Conservation (phyloP, 495 filamentous ascomycete genomes). For the Talaromyces nanjingensis region DNA sequence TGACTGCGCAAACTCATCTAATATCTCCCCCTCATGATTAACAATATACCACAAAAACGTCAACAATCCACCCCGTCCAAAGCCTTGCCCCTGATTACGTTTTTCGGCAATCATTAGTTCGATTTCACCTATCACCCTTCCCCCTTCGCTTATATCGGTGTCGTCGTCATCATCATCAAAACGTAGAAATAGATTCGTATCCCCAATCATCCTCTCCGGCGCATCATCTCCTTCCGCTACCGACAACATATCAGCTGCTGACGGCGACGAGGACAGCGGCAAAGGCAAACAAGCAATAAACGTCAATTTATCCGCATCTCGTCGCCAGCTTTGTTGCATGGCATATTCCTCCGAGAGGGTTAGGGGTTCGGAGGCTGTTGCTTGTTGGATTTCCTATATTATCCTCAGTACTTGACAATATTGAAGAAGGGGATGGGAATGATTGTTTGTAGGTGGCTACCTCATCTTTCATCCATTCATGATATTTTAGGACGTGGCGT, state of each 20-base stretch:
- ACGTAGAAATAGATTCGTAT: constrained; percentile 79
- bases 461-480: constrained; percentile 85
- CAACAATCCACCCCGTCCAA: constrained; percentile 58
- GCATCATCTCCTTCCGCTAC: constrained; percentile 38
- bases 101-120: constrained; percentile 81
- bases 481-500: constrained; percentile 75
- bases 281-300: constrained; percentile 33
- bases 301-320: constrained; percentile 51
- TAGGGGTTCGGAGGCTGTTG: constrained; percentile 78
- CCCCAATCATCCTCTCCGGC: constrained; percentile 63
- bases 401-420: too few relatives aligned
- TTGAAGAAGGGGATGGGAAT: too few relatives aligned
- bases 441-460: constrained; percentile 31
- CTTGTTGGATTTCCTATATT: constrained; percentile 64
- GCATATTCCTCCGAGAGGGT: constrained; percentile 71
- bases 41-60: constrained; percentile 62
- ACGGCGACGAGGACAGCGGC: constrained; percentile 8
- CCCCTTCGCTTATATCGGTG: not conserved
- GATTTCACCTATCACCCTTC: constrained; percentile 56
- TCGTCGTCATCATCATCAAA: constrained; percentile 29
- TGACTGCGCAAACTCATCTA: constrained; percentile 48
- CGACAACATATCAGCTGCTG: constrained; percentile 2
- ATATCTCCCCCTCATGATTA: constrained; percentile 38
- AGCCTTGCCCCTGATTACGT: constrained; percentile 51
- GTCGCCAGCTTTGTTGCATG: constrained; percentile 79